phyloP scores from a whole-genome alignment of 352 stramenopile species.

The Phytophthora fragariaefolia region DNA sequence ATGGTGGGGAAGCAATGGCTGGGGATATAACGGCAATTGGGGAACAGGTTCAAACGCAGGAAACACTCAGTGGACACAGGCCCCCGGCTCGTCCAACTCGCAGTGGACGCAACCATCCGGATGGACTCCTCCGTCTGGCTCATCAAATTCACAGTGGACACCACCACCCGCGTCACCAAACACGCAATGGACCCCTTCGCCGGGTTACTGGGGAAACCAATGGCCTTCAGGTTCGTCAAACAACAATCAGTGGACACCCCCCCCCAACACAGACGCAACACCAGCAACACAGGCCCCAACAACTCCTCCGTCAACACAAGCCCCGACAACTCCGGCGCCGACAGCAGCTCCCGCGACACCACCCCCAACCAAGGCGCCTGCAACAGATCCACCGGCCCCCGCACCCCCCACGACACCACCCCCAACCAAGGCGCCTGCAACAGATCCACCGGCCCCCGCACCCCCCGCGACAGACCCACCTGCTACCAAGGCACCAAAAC shows the following conservation, averaged over 20 bases:
- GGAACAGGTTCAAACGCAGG: conserved; percentile 1
- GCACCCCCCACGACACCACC: background rate
- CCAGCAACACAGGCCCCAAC: conserved; percentile 7
- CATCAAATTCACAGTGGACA: conserved; percentile 18
- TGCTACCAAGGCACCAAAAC: background rate
- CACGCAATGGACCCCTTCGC: conserved; percentile 12
- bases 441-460: background rate
- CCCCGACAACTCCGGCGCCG: conserved; percentile 8
- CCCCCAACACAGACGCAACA: conserved; percentile 8
- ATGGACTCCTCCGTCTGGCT: conserved; percentile 2
- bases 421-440: too few relatives aligned
- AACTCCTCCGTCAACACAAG: conserved; percentile 5
- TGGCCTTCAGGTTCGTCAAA: conserved; percentile 7
- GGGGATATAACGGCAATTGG: conserved; percentile 15
- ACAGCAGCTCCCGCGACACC: conserved; percentile 6
- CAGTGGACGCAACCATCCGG: conserved; percentile 16
- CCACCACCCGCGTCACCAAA: background rate
- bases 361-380: background rate
- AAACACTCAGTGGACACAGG: background rate
- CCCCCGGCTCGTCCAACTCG: conserved; percentile 4
- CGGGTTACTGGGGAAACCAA: conserved; percentile 2
- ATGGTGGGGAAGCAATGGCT: conserved; percentile 28
- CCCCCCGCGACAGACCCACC: background rate
- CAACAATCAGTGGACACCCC: conserved; percentile 21
- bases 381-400: background rate